Base-by-base conservation (phyloP, 129 eudicot genomes). In the Lactuca sativa region DNA sequence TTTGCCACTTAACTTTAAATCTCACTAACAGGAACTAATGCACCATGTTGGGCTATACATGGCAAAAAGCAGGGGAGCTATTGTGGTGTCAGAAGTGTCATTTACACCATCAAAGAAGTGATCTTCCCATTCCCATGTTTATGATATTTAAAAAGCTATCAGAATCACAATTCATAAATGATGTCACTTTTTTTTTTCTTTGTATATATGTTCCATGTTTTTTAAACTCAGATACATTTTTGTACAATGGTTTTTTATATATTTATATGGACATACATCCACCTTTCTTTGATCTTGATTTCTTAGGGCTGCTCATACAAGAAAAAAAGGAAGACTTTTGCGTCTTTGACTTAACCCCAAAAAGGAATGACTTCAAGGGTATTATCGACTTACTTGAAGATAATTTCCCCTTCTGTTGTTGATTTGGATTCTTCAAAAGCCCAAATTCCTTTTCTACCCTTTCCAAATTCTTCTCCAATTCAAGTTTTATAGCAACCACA, bases 31-130 rank as follows among this genome's bases (percentile, higher is more conserved):
- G 98, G 97, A 89, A 55, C 72, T 93, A 66, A 93, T 93, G 98
- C 98, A 89, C 75, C 97, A 93, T 69, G 74, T 93, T 51, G 98
- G 98, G 66, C 92, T 93, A 62, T 93, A 93, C 88, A 83, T 93
- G 81, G 96, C 98, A 62, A 83, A 75, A 80, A 78, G 98, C 64
- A 89, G 98, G 83, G 98, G 98, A 76, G 98, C 98, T 66, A 90
- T 87, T 68, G 90, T 93, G 65, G 97, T 87, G 54, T 89, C 97
- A 38, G 72, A 93, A 70, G 92, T 93, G 72, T 89, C 86, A 41
- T 80, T 80, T 81, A 77, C 62, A 62, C 58, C 70, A 36, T 12
- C 62, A 62, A 62, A 65, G 56, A 62, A 73, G 62, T 47, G 72
- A 73, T 59, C 52, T 40, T 40, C 47, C 67, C 69, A 51, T 30